phyloP scores from a whole-genome alignment of 2,329 filamentous ascomycete species.

The Scytalidium lignicola region DNA sequence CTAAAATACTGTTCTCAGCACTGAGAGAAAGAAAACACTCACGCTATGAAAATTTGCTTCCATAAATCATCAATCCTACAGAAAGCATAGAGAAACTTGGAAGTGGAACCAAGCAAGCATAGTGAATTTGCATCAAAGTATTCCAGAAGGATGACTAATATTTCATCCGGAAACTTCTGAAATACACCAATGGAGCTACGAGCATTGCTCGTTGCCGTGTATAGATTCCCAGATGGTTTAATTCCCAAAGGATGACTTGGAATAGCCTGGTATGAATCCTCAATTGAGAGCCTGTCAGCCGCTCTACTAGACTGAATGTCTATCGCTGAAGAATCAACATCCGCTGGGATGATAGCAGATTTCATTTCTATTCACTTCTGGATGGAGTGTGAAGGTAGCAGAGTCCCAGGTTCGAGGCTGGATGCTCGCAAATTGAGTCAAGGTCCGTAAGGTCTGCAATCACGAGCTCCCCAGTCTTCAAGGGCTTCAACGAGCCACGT shows the following conservation, averaged over 20 bases:
- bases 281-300: slow-evolving; percentile 19
- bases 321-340: slow-evolving; percentile 8
- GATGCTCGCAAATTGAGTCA: no score
- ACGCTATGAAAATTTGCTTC: slow-evolving; percentile 82
- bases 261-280: slow-evolving; percentile 49
- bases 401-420: not conserved
- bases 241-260: slow-evolving; percentile 77
- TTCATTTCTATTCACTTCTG: slow-evolving; percentile 10
- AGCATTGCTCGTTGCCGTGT: slow-evolving; percentile 60
- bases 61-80: slow-evolving; percentile 81
- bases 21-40: slow-evolving; percentile 40
- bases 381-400: no score
- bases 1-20: not conserved
- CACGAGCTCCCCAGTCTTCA: not conserved
- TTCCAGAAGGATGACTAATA: slow-evolving; percentile 72
- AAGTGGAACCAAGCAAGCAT: slow-evolving; percentile 66
- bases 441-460: not conserved
- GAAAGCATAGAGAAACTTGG: slow-evolving; percentile 83
- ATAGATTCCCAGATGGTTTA: slow-evolving; percentile 82
- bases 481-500: not conserved
- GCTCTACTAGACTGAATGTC: slow-evolving; percentile 14
- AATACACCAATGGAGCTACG: slow-evolving; percentile 63
- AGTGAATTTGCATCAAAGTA: slow-evolving; percentile 61
- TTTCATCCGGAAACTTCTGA: slow-evolving; percentile 70
- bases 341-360: slow-evolving; percentile 11